Conservation (phyloP, 148 eudicot genomes). For the Dianthus caryophyllus region DNA sequence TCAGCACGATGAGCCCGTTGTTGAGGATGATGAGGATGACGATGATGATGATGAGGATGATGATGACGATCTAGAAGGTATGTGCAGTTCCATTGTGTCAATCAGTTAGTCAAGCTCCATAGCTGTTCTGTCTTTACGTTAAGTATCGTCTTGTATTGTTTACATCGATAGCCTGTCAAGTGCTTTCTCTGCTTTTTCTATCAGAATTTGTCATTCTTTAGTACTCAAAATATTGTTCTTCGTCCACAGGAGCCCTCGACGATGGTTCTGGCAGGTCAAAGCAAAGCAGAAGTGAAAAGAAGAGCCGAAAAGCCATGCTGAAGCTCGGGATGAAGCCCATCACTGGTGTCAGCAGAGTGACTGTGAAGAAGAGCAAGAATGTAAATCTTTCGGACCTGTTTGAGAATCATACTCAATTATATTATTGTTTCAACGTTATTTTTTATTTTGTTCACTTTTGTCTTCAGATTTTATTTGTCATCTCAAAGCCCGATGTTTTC, state of each 20-base stretch:
- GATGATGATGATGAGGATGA: conserved; percentile 69
- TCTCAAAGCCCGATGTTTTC: conserved; percentile 86
- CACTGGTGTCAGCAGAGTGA: conserved; percentile 71
- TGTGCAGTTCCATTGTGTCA: conserved; percentile 6
- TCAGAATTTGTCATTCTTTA: too few relatives aligned
- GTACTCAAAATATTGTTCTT: neutral
- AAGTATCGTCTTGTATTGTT: too few relatives aligned
- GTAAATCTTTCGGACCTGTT: conserved; percentile 29
- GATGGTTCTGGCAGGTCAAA: conserved; percentile 63
- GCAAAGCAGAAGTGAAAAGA: conserved; percentile 85
- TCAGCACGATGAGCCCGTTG: conserved; percentile 61
- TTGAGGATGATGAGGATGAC: conserved; percentile 73
- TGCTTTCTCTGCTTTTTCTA: too few relatives aligned
- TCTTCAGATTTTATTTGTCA: conserved; percentile 64
- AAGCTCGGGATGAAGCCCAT: conserved; percentile 89
- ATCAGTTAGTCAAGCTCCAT: too few relatives aligned
- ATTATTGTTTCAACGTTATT: too few relatives aligned
- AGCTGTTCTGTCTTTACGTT: neutral
- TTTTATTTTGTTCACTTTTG: neutral
- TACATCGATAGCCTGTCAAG: too few relatives aligned
- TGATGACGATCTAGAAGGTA: conserved; percentile 57
- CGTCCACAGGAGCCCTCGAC: conserved; percentile 33
- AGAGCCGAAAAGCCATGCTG: conserved; percentile 78
- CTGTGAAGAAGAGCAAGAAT: conserved; percentile 81
- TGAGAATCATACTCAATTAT: neutral